Conservation (phyloP, 2,329 filamentous ascomycete species). For the Periconia sp. region DNA sequence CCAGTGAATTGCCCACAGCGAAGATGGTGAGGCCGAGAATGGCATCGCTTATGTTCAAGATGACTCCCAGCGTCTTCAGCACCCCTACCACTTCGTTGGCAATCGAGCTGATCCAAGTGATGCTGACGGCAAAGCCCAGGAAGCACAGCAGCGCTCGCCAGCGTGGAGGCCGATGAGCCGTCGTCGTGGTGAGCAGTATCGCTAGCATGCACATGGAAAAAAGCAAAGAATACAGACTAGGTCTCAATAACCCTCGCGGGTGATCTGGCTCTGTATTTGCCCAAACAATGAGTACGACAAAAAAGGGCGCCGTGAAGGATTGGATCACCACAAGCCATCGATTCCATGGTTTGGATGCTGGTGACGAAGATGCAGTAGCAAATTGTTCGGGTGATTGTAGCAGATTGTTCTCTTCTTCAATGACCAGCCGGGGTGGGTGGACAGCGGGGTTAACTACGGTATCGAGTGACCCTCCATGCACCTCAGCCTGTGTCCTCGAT, state of each 20-base stretch:
- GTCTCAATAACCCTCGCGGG: conserved; percentile 61
- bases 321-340: conserved; percentile 87
- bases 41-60: conserved; percentile 90
- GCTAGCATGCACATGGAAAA: conserved; percentile 67
- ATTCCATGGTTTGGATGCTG: conserved; percentile 68
- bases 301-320: conserved; percentile 82
- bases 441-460: conserved; percentile 19
- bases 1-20: conserved; percentile 91
- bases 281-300: conserved; percentile 77
- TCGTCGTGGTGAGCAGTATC: conserved; percentile 69
- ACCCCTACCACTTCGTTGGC: conserved; percentile 95
- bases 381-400: conserved; percentile 41
- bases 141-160: conserved; percentile 82
- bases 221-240: conserved; percentile 46
- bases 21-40: conserved; percentile 95
- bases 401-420: conserved; percentile 37
- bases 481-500: background rate
- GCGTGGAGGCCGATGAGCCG: conserved; percentile 65
- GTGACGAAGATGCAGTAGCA: conserved; percentile 13
- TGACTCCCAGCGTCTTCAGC: conserved; percentile 88
- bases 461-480: conserved; percentile 5
- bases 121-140: conserved; percentile 85
- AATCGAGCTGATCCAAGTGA: conserved; percentile 95
- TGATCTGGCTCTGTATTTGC: conserved; percentile 64
- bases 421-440: conserved; percentile 29